Conservation (phyloP, 2,329 filamentous ascomycete genomes). For the Penicillium expansum region DNA sequence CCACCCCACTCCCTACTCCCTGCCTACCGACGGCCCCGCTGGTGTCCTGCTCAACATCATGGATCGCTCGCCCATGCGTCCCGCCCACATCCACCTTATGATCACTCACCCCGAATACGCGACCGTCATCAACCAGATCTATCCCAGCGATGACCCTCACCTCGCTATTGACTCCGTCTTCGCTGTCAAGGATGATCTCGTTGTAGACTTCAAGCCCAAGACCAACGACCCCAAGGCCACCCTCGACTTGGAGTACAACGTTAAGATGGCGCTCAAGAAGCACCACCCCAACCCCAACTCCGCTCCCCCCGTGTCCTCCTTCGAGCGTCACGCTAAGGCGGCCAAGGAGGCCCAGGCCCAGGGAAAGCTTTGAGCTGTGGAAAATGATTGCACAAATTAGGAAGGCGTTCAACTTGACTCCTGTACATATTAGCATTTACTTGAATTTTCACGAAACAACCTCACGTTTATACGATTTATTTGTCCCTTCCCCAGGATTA, state of each 20-base stretch:
- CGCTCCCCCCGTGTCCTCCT: constrained; percentile 38
- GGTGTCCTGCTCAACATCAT: constrained; percentile 53
- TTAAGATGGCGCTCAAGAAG: constrained; percentile 52
- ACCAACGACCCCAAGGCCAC: constrained; percentile 52
- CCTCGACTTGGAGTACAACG: constrained; percentile 62
- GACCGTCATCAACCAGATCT: constrained; percentile 58
- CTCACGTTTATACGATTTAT: constrained; percentile 1
- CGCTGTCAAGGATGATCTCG: constrained; percentile 60
- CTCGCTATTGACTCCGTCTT: constrained; percentile 60
- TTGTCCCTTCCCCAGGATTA: too few species aligned
- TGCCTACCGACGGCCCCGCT: constrained; percentile 63
- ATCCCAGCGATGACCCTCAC: constrained; percentile 58
- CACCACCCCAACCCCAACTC: constrained; percentile 42
- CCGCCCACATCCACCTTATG: constrained; percentile 62
- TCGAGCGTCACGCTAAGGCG: constrained; percentile 36
- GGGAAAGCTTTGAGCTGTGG: constrained; percentile 14
- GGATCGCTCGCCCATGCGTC: constrained; percentile 59
- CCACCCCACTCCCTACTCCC: constrained; percentile 70
- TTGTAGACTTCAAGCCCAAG: constrained; percentile 57
- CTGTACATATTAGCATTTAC: constrained; percentile 14
- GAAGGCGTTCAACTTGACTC: constrained; percentile 5
- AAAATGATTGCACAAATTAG: background rate
- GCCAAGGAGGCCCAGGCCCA: constrained; percentile 17
- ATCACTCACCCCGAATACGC: constrained; percentile 56
- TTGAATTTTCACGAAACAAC: constrained; percentile 2